Evolutionary conservation across 2,329 filamentous ascomycete genomes (phyloP), one percentile per base, ranked within the genome.

Genomic region (Claviceps citrina): DNA sequence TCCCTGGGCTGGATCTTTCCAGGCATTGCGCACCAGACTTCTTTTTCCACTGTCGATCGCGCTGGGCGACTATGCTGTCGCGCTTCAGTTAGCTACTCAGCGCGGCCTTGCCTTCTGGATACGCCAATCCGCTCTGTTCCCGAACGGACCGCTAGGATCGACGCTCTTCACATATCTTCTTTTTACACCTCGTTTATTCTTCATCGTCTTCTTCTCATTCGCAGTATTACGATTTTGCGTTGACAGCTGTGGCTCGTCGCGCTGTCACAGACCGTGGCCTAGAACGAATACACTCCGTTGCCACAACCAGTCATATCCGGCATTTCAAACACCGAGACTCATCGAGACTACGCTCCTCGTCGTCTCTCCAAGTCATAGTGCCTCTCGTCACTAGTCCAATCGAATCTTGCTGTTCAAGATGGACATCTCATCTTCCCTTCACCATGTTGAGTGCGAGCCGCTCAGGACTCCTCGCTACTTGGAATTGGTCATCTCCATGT

Each of bases 401-500:
- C 20, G 20, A 32, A 19, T 32, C 10, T n/a, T 26, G 8, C 24
- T 8, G 9, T 16, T 20, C 31, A 8, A 24, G n/a, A 39, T 39
- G 38, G 24, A 34, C 7, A 34, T 28, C 3, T 20, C 38, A 9
- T 34, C 31, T 2, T 15, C 31, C 18, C 31, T 27, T 12, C 25
- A 24, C 25, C 40, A 42, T 37, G 40, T 45, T 31, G 36, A 53
- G 43, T 76, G 71, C 55, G 67, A 71, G 47, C 61, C 61, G 46
- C 65, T 75, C 43, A 65, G 67, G 44, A 57, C 67, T 45, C 68
- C 70, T 13, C 67, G 67, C 42, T 67, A 71, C 50, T 59, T 70
- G 42, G 72, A 73, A 51, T 62, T 76, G 46, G 64, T 68, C 44
- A 57, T 74, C 33, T 75, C 71, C 28, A 69, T 74, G 71, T 75